phyloP scores from a whole-genome alignment of 2,329 filamentous ascomycete genomes.

The Thielaviopsis musarum region DNA sequence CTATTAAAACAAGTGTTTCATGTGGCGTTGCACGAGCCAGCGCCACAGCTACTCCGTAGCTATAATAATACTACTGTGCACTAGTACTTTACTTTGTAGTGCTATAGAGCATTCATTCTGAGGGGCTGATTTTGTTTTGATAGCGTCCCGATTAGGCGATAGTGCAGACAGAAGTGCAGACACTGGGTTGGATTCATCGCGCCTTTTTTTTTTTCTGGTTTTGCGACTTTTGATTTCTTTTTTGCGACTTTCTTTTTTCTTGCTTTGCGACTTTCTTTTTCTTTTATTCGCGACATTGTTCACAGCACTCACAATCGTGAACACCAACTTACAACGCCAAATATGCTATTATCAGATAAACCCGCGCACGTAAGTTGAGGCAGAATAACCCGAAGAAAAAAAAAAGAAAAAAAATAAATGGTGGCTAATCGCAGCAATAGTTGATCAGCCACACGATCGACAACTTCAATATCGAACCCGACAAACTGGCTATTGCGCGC shows the following conservation, averaged over 20 bases:
- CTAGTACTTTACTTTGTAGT: too few relatives aligned
- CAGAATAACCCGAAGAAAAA: neutral
- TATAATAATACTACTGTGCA: too few relatives aligned
- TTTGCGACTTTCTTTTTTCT: too few relatives aligned
- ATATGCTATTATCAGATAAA: conserved; percentile 88
- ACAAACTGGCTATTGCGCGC: conserved; percentile 69
- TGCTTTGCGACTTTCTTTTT: too few relatives aligned
- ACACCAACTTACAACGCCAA: conserved; percentile 19
- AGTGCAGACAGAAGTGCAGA: neutral
- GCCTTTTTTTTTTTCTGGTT: too few relatives aligned
- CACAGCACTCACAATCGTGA: too few relatives aligned
- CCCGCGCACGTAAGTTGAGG: conserved; percentile 55
- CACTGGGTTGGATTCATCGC: neutral
- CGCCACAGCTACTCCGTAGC: neutral
- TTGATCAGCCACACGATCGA: conserved; percentile 81
- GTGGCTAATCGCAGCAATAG: conserved; percentile 25
- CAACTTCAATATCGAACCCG: conserved; percentile 88
- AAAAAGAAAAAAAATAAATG: neutral
- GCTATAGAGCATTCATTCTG: neutral
- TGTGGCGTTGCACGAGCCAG: neutral
- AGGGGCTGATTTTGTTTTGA: neutral
- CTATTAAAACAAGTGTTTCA: neutral
- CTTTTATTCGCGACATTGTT: too few relatives aligned
- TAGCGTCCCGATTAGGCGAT: conserved; percentile 2
- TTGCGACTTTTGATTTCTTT: too few relatives aligned